A percentile compares a stretch with the other conserved stretches of the same genome.
phyloP scores from a whole-genome alignment of 2,329 filamentous ascomycete genomes.

The Ophiostoma ulmi region DNA sequence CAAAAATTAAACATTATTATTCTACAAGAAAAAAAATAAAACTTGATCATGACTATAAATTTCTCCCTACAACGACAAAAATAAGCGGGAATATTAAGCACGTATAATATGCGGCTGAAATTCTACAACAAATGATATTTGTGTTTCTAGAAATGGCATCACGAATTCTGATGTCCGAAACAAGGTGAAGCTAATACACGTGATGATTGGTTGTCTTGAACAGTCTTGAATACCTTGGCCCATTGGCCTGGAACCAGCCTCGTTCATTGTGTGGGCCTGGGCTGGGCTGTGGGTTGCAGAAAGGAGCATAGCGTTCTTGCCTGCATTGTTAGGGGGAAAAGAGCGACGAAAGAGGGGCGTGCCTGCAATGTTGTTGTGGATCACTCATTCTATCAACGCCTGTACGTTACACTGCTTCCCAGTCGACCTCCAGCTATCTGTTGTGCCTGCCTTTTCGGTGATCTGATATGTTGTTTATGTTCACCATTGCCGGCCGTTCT shows the following conservation, averaged over 20 bases:
- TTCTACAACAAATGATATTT: neutral
- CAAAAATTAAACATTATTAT: too few species aligned
- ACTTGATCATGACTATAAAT: too few species aligned
- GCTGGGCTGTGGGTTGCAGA: neutral
- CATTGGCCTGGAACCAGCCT: conserved; percentile 5
- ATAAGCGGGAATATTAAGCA: too few species aligned
- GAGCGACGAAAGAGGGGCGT: conserved; percentile 4
- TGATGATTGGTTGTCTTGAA: neutral
- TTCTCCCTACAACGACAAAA: too few species aligned
- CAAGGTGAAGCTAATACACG: conserved; percentile 1
- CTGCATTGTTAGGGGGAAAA: conserved; percentile 1
- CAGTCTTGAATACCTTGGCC: neutral
- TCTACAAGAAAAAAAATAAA: too few species aligned
- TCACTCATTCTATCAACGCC: neutral
- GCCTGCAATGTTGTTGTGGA: conserved; percentile 7
- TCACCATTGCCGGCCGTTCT: conserved; percentile 12
- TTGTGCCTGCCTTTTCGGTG: neutral
- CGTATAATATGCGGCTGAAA: too few species aligned
- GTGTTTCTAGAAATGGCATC: neutral
- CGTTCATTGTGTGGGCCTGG: conserved; percentile 1
- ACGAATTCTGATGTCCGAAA: neutral
- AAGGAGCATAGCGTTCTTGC: neutral
- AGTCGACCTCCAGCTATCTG: conserved; percentile 1
- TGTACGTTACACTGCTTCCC: neutral
- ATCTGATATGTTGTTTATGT: conserved; percentile 5